Evolutionary conservation across 345 rosid species (phyloP), one percentile per base, ranked within the genome.

Genomic region (Populus ilicifolia): DNA sequence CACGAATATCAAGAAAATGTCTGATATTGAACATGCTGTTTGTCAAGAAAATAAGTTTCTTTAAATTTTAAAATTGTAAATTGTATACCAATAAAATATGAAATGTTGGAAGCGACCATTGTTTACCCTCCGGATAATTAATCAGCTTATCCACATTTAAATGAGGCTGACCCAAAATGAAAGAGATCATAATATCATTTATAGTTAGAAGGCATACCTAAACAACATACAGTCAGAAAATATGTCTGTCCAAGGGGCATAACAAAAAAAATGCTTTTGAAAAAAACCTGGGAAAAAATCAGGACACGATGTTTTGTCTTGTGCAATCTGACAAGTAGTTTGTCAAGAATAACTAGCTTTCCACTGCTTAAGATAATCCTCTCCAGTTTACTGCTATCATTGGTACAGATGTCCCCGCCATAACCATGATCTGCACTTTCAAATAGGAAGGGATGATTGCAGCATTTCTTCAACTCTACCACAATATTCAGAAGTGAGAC

Each of bases 391-490:
- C 90, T 87, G 78, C 76, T 86, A 82, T 94, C 96, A 73, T 90
- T 83, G 68, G 82, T 66, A 81, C 85, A 79, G 39, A 78, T 75
- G 41, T 90, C 89, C 84, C 98, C 98, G 70, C 99, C 98, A 85
- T 96, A 96, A 79, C 99, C 99, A 86, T 96, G 97, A 85, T 96
- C 99, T 12, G 99, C 99, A 85, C 98, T 96, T 89, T 96, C 99
- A 87, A 96, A 96, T 80, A 96, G 87, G 87, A 96, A 96, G 43
- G 99, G 99, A 76, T 96, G 99, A 76, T 96, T 96, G 89, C 98
- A 96, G 84, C 99, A 96, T 80, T 96, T 96, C 92, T 96, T 96
- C 90, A 96, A 78, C 88, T 96, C 99, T 72, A 96, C 99, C 72
- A 96, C 99, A 69, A 96, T 96, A 88, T 96, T 96, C 80, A 96